These are phyloP conservation scores for Pisolithus orientalis DNA, from an alignment of 768 basidiomycete genomes.

Conservation along the genomic window DNA sequence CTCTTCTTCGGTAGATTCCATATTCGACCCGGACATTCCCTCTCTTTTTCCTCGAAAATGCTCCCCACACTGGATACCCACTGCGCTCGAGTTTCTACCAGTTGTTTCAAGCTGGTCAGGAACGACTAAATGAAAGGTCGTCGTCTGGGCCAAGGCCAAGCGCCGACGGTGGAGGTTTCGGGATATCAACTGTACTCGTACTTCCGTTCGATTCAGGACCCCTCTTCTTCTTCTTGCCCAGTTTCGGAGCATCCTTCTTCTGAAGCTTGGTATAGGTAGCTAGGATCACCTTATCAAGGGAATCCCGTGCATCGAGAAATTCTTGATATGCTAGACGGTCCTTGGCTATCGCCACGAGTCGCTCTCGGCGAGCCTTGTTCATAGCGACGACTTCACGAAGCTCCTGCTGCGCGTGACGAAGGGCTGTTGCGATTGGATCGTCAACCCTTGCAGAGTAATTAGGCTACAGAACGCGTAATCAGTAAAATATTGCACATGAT, in stretches of 20 bases:
- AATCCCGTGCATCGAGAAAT: slow-evolving; percentile 78
- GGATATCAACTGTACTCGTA: slow-evolving; percentile 27
- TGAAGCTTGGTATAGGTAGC: slow-evolving; percentile 71
- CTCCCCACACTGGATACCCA: slow-evolving; percentile 76
- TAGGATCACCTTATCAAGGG: slow-evolving; percentile 80
- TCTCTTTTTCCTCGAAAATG: slow-evolving; percentile 72
- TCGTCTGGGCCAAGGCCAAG: slow-evolving; percentile 66
- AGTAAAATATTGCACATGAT: slow-evolving; percentile 7
- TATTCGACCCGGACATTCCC: slow-evolving; percentile 57
- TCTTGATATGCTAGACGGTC: slow-evolving; percentile 90
- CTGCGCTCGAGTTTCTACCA: slow-evolving; percentile 69
- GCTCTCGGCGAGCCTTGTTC: slow-evolving; percentile 78
- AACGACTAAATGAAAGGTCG: slow-evolving; percentile 52
- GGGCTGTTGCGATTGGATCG: slow-evolving; percentile 87
- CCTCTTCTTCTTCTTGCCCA: slow-evolving; percentile 72
- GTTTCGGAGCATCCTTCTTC: slow-evolving; percentile 73
- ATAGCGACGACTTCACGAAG: slow-evolving; percentile 68
- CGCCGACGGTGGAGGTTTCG: slow-evolving; percentile 65
- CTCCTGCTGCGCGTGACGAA: slow-evolving; percentile 82
- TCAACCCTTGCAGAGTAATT: slow-evolving; percentile 77
- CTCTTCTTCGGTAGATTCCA: slow-evolving; percentile 75
- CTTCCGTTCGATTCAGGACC: slow-evolving; percentile 27
- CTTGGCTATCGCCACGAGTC: slow-evolving; percentile 69
- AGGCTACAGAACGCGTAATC: slow-evolving; percentile 38
- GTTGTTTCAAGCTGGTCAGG: slow-evolving; percentile 65